A percentile compares a stretch with the other conserved stretches of the same genome.
Conservation (phyloP, 2,329 filamentous ascomycete species). For the Fusarium piperis region DNA sequence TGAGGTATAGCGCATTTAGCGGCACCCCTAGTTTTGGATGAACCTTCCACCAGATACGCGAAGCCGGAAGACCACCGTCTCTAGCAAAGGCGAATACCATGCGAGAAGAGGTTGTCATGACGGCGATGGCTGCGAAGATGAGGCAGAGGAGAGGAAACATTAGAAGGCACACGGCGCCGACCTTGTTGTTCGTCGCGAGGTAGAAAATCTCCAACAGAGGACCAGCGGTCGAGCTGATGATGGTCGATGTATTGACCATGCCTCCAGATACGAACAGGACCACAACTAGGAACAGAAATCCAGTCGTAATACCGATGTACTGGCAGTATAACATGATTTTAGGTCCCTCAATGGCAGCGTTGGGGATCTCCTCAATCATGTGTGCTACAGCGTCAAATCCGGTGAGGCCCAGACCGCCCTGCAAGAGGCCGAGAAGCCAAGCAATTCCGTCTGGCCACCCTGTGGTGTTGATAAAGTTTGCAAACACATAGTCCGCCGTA, state of each 20-base stretch:
- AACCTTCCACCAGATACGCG: constrained; percentile 67
- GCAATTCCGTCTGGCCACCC: constrained; percentile 49
- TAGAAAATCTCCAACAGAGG: constrained; percentile 71
- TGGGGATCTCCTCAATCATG: constrained; percentile 49
- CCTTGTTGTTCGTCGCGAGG: constrained; percentile 68
- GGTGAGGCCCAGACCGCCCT: constrained; percentile 47
- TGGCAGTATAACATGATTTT: constrained; percentile 64
- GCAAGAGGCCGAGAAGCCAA: constrained; percentile 47
- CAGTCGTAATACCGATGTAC: constrained; percentile 69
- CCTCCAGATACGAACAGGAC: constrained; percentile 72
- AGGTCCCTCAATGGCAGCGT: constrained; percentile 44
- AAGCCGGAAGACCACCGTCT: constrained; percentile 73
- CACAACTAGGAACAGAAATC: constrained; percentile 69
- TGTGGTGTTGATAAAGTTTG: constrained; percentile 45
- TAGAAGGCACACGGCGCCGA: constrained; percentile 70
- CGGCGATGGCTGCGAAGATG: constrained; percentile 69
- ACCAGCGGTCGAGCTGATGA: constrained; percentile 65
- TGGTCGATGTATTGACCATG: constrained; percentile 52
- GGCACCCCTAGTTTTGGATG: constrained; percentile 71
- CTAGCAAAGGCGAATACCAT: constrained; percentile 73
- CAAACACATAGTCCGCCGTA: constrained; percentile 44
- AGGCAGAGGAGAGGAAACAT: constrained; percentile 74
- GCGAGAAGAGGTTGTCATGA: constrained; percentile 72
- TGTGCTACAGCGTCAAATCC: constrained; percentile 49
- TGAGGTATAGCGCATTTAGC: constrained; percentile 72